These are phyloP conservation scores for Fusarium nodosum DNA, from an alignment of 2,329 filamentous ascomycete genomes.

Conservation along the genomic window DNA sequence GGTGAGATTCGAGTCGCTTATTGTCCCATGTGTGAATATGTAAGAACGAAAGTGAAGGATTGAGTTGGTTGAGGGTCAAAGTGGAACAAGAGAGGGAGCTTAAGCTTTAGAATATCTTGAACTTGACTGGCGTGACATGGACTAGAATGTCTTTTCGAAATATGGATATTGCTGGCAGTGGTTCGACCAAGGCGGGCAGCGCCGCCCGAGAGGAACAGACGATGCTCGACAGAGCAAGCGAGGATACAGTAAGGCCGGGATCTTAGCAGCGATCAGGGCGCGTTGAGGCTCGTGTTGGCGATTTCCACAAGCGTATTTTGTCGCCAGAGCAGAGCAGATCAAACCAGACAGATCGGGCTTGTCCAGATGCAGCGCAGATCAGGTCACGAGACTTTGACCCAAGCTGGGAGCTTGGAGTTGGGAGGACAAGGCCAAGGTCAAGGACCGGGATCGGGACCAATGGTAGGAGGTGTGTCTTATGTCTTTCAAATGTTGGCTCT, in stretches of 20 bases:
- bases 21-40: constrained; percentile 43
- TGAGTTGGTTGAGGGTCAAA: constrained; percentile 14
- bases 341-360: neutral
- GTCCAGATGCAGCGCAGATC: constrained; percentile 13
- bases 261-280: constrained; percentile 30
- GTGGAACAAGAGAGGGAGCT: constrained; percentile 26
- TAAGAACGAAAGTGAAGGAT: constrained; percentile 18
- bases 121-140: constrained; percentile 46
- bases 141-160: constrained; percentile 35
- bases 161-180: constrained; percentile 28
- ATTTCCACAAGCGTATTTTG: constrained; percentile 26
- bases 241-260: constrained; percentile 20
- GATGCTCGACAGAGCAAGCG: constrained; percentile 34
- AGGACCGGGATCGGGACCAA: neutral
- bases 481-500: constrained; percentile 30
- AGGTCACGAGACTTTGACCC: constrained; percentile 40
- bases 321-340: constrained; percentile 6
- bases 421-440: constrained; percentile 32
- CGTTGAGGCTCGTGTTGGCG: constrained; percentile 42
- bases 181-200: constrained; percentile 42
- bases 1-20: constrained; percentile 36
- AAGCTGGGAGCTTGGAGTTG: constrained; percentile 25
- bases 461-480: constrained; percentile 25
- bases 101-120: constrained; percentile 29
- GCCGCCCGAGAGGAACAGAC: constrained; percentile 37